Percentiles rank a stretch among this genome's conserved stretches.
These are phyloP conservation scores for Sisymbrium altissimum DNA, from an alignment of 345 rosid species.

Conservation along the genomic window DNA sequence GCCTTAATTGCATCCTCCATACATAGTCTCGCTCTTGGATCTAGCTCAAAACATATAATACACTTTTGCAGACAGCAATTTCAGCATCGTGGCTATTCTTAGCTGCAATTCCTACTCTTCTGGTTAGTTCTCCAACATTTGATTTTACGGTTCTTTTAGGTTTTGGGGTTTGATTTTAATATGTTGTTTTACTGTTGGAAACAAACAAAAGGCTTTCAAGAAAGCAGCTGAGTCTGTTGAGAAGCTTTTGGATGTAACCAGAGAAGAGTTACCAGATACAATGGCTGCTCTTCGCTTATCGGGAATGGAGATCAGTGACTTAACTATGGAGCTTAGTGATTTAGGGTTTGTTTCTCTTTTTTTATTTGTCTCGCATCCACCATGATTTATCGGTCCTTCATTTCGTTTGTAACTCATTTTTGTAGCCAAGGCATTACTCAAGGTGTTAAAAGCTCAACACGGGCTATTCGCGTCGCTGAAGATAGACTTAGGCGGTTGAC, in stretches of 20 bases:
- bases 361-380: background rate
- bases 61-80: constrained; percentile 55
- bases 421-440: constrained; percentile 77
- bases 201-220: constrained; percentile 57
- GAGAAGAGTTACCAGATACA: constrained; percentile 91
- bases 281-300: constrained; percentile 92
- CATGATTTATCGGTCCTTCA: background rate
- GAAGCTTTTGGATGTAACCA: constrained; percentile 76
- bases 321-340: constrained; percentile 88
- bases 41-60: background rate
- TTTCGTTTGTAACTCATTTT: background rate
- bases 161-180: too few relatives aligned
- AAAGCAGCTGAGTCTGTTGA: constrained; percentile 85
- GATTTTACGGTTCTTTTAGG: too few relatives aligned
- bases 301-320: constrained; percentile 94
- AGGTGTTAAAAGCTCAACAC: constrained; percentile 77
- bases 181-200: too few relatives aligned
- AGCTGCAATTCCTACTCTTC: constrained; percentile 84
- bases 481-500: constrained; percentile 66
- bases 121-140: constrained; percentile 45
- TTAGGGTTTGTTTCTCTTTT: constrained; percentile 50
- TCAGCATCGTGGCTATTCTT: constrained; percentile 80
- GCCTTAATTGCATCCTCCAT: background rate
- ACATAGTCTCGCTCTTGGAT: background rate
- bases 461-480: constrained; percentile 79